Percentiles rank a stretch among this genome's conserved stretches.
phyloP scores from a whole-genome alignment of 306 rosid species.

The Adenanthera pavonina region DNA sequence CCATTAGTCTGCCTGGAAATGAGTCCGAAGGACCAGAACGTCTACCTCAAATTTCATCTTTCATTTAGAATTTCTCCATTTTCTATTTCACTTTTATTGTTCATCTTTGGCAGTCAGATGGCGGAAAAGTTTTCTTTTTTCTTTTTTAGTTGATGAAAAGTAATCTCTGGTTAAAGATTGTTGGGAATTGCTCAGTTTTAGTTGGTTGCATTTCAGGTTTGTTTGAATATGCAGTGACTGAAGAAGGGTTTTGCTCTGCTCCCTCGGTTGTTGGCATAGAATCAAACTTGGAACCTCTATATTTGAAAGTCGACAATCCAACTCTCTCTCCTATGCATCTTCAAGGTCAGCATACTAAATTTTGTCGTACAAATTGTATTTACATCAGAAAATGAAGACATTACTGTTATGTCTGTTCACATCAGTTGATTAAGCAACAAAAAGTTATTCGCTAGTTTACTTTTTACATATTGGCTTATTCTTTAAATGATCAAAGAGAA shows the following conservation, averaged over 20 bases:
- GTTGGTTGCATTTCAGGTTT: conserved; percentile 56
- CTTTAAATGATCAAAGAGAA: neutral
- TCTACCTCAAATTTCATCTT: neutral
- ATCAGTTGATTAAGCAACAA: conserved; percentile 15
- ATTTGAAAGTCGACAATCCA: conserved; percentile 70
- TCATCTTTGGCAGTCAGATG: conserved; percentile 13
- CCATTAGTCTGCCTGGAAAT: conserved; percentile 30
- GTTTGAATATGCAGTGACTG: conserved; percentile 47
- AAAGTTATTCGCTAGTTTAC: neutral
- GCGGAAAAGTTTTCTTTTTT: conserved; percentile 12
- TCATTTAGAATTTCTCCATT: neutral
- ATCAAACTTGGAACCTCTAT: conserved; percentile 56
- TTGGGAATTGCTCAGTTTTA: conserved; percentile 16
- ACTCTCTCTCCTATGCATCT: conserved; percentile 81
- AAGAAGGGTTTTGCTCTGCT: conserved; percentile 79
- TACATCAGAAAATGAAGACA: neutral
- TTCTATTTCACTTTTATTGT: neutral
- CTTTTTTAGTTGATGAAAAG: neutral
- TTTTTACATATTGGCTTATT: conserved; percentile 18
- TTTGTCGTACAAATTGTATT: neutral
- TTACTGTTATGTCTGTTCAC: conserved; percentile 1
- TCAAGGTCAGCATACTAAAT: conserved; percentile 55
- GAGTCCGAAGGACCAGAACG: neutral
- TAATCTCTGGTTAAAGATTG: conserved; percentile 3
- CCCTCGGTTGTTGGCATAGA: conserved; percentile 51